Conservation (phyloP, 495 filamentous ascomycete genomes). For the Glonium stellatum region DNA sequence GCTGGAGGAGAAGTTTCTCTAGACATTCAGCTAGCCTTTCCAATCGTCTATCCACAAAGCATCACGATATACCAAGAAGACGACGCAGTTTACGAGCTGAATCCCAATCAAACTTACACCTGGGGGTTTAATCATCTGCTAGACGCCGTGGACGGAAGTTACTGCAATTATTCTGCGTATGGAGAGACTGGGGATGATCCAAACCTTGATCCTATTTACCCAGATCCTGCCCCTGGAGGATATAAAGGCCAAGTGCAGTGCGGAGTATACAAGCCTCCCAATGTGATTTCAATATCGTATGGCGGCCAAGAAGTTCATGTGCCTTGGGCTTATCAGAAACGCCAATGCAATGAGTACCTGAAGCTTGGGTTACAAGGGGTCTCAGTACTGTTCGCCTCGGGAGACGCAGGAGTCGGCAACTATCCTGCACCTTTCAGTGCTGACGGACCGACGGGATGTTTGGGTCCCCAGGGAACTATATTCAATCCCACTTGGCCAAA, state of each 20-base stretch:
- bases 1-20: conserved; percentile 21
- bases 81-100: conserved; percentile 11
- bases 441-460: neutral
- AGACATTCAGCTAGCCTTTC: conserved; percentile 24
- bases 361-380: conserved; percentile 45
- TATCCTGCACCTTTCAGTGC: conserved; percentile 14
- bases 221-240: conserved; percentile 22
- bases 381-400: conserved; percentile 39
- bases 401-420: conserved; percentile 38
- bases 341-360: conserved; percentile 48
- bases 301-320: conserved; percentile 19
- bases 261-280: conserved; percentile 27
- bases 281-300: conserved; percentile 24
- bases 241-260: conserved; percentile 23
- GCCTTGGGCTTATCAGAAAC: conserved; percentile 15
- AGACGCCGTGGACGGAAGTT: conserved; percentile 25
- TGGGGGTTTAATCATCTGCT: conserved; percentile 26
- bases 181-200: conserved; percentile 28
- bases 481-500: conserved; percentile 38
- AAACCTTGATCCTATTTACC: conserved; percentile 22
- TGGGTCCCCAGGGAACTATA: conserved; percentile 7
- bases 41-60: conserved; percentile 26
- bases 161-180: conserved; percentile 27
- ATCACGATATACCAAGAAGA: conserved; percentile 23
- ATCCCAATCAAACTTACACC: conserved; percentile 4